Percentiles rank a stretch among this genome's conserved stretches.
Conservation (phyloP, 208 protist species). For the Trypanosoma mega region DNA sequence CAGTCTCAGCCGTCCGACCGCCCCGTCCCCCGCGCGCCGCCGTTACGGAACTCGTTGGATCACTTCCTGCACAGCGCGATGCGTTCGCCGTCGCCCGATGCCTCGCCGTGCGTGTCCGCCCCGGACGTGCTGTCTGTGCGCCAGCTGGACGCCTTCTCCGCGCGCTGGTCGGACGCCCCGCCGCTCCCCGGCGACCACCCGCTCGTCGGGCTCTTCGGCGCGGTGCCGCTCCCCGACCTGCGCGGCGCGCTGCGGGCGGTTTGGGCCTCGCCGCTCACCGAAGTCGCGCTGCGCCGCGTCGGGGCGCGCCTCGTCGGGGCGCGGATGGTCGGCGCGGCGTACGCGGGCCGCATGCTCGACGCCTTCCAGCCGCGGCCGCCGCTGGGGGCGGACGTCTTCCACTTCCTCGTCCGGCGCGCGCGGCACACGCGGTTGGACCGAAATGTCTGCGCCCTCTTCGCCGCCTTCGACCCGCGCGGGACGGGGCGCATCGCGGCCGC, state of each 20-base stretch:
- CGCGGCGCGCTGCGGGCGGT: constrained; percentile 35
- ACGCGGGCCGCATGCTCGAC: too few species aligned
- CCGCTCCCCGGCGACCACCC: too few species aligned
- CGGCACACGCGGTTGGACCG: constrained; percentile 56
- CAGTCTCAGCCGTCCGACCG: not conserved
- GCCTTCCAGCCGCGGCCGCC: too few species aligned
- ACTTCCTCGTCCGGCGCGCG: constrained; percentile 53
- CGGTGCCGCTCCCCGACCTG: constrained; percentile 42
- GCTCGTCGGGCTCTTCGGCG: constrained; percentile 56
- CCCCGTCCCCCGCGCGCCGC: not conserved
- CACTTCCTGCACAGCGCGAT: constrained; percentile 49
- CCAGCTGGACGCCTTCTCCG: constrained; percentile 17
- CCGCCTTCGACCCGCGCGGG: constrained; percentile 53
- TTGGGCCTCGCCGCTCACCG: constrained; percentile 3
- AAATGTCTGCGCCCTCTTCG: constrained; percentile 63
- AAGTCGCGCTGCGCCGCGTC: constrained; percentile 20
- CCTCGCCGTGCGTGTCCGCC: not conserved
- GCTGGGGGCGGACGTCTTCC: constrained; percentile 49
- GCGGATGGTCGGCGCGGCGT: too few species aligned
- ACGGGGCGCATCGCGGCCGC: constrained; percentile 46
- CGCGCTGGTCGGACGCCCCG: too few species aligned
- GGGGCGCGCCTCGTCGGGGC: constrained; percentile 21
- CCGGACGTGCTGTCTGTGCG: not conserved
- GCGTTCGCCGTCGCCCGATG: constrained; percentile 1
- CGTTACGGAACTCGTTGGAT: constrained; percentile 63